Evolutionary conservation across 139 green algal species (phyloP).

Genomic region (Nannochloris sp.): DNA sequence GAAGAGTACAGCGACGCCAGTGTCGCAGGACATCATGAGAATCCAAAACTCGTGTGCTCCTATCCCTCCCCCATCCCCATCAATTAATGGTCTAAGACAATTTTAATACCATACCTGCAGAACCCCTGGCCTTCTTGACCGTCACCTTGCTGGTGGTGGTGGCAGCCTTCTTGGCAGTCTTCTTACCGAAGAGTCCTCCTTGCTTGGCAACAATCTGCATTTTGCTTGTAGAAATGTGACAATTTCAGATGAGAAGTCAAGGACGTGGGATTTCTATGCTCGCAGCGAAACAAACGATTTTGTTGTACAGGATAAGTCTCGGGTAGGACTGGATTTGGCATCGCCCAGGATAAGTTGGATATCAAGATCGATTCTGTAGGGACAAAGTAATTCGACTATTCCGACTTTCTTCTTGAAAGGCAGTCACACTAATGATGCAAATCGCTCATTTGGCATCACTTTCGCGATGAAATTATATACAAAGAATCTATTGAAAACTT

Average conservation of each 20-base stretch:
- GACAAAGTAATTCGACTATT: no score
- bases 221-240: neutral
- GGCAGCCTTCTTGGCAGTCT: neutral
- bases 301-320: no score
- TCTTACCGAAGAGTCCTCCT: slow-evolving; percentile 12
- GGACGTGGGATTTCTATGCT: no score
- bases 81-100: neutral
- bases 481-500: no score
- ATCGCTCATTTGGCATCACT: no score
- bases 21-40: neutral
- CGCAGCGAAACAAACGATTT: no score
- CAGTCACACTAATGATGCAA: no score
- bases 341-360: no score
- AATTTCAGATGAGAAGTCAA: no score
- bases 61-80: neutral
- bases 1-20: neutral
- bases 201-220: slow-evolving; percentile 9
- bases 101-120: neutral
- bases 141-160: neutral
- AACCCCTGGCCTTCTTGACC: neutral
- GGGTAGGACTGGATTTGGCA: no score
- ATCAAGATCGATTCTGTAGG: no score
- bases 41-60: neutral
- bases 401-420: neutral
- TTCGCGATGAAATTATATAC: no score